Percentiles rank a stretch among this genome's conserved stretches.
Conservation (phyloP, 2,329 filamentous ascomycete genomes). For the Chrysosporium queenslandicum region DNA sequence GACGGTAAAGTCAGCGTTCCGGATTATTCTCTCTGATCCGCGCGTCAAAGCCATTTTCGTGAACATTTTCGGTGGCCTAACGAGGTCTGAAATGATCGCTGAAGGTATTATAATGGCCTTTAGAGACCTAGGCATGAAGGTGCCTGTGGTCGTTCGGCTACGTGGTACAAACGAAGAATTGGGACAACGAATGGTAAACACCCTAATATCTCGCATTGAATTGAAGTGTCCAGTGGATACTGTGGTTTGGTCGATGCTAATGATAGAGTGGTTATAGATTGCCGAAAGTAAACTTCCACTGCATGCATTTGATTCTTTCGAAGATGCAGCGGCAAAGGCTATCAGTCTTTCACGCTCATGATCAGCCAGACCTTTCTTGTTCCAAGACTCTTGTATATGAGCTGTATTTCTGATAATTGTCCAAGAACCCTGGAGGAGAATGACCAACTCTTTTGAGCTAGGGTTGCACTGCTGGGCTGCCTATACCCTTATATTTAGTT, state of each 20-base stretch:
- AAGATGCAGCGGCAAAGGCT: constrained; percentile 59
- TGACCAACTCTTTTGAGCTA: no score
- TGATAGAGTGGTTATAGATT: constrained; percentile 40
- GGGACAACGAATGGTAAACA: constrained; percentile 55
- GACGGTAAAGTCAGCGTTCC: constrained; percentile 68
- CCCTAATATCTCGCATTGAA: no score
- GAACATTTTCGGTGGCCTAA: constrained; percentile 62
- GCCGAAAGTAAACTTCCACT: constrained; percentile 56
- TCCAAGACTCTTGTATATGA: no score
- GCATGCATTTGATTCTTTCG: constrained; percentile 63
- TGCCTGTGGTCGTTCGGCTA: constrained; percentile 68
- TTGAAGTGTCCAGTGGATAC: neutral
- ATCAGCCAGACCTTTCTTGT: no score
- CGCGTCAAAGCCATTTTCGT: constrained; percentile 64
- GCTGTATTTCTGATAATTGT: no score
- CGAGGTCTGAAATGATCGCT: constrained; percentile 72
- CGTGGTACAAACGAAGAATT: constrained; percentile 63
- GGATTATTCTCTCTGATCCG: constrained; percentile 59
- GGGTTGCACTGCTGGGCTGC: no score
- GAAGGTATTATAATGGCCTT: constrained; percentile 64
- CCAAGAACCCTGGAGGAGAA: no score
- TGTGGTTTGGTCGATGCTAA: constrained; percentile 1
- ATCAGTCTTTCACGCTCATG: constrained; percentile 44
- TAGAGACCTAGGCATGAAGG: constrained; percentile 52
- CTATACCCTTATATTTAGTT: no score